These are phyloP conservation scores for Hortiboletus flavorubellus DNA, from an alignment of 768 basidiomycete species.

Conservation along the genomic window DNA sequence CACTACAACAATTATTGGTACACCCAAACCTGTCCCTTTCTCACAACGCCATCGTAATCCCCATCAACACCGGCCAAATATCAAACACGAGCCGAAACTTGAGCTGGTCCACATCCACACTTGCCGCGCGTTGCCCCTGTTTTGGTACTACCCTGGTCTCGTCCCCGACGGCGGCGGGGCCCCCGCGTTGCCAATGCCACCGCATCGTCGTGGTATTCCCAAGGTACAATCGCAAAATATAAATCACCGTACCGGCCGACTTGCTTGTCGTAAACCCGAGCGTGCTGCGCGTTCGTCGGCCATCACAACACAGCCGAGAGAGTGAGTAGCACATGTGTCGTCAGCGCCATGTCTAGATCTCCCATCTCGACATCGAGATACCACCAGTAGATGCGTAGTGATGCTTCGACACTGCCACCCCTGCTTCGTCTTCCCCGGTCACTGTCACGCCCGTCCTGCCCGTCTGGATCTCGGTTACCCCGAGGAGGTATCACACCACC, in stretches of 20 bases:
- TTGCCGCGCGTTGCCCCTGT: conserved; percentile 12
- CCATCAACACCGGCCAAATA: conserved; percentile 55
- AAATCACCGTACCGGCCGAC: conserved; percentile 33
- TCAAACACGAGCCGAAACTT: conserved; percentile 50
- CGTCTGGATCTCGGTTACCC: conserved; percentile 17
- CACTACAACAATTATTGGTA: neutral
- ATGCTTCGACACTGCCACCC: conserved; percentile 8
- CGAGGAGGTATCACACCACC: conserved; percentile 4
- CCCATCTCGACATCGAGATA: conserved; percentile 8
- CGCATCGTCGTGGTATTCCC: conserved; percentile 11
- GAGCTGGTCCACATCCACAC: conserved; percentile 33
- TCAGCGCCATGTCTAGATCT: conserved; percentile 6
- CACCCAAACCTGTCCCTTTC: neutral
- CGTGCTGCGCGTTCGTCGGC: conserved; percentile 14
- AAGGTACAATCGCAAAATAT: conserved; percentile 44
- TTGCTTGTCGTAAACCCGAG: conserved; percentile 33
- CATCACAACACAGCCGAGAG: neutral
- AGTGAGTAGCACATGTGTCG: neutral
- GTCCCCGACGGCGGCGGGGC: conserved; percentile 9
- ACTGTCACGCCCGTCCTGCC: neutral
- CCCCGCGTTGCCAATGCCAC: conserved; percentile 7
- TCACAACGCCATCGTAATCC: conserved; percentile 52
- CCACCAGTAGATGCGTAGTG: neutral
- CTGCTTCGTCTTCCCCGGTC: conserved; percentile 4
- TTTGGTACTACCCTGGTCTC: neutral